Percentiles rank a stretch among this genome's conserved stretches.
These are phyloP conservation scores for Aphanocladium album DNA, from an alignment of 2,329 filamentous ascomycete genomes.

Conservation along the genomic window DNA sequence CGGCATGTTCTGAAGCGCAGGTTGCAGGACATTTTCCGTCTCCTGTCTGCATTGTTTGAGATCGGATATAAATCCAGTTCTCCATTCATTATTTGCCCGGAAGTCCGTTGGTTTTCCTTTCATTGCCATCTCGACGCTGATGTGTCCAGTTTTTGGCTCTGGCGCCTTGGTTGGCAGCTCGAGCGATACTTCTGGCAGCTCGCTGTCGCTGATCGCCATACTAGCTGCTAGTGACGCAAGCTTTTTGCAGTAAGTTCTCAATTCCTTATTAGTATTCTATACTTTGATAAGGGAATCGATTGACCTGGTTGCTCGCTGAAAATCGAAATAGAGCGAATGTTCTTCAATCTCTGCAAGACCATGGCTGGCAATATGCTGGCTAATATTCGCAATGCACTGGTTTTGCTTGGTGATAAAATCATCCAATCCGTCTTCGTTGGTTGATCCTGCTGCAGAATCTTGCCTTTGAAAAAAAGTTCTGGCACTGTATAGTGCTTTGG, in stretches of 20 bases:
- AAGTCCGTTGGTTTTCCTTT: not conserved
- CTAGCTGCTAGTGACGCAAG: not conserved
- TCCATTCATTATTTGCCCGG: not conserved
- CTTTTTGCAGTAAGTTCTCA: not conserved
- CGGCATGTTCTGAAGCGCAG: not conserved
- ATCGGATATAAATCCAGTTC: not conserved
- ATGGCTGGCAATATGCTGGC: not conserved
- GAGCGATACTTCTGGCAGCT: not conserved
- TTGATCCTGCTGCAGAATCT: not conserved
- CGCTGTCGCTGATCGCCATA: not conserved
- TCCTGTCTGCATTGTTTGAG: not conserved
- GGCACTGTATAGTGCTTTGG: rapidly evolving
- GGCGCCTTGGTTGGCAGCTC: not conserved
- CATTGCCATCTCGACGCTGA: not conserved
- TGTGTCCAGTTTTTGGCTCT: not conserved
- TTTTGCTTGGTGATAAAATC: not conserved
- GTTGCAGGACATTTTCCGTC: not conserved
- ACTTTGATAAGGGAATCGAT: rapidly evolving
- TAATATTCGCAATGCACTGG: not conserved
- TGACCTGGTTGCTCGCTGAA: not conserved
- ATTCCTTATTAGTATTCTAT: not conserved
- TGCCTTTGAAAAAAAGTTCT: too few species aligned
- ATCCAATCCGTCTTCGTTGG: not conserved
- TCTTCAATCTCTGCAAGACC: not conserved
- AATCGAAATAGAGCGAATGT: not conserved